Base-by-base conservation (phyloP, 805 yeast genomes). In the Saccharomyces mikatae region DNA sequence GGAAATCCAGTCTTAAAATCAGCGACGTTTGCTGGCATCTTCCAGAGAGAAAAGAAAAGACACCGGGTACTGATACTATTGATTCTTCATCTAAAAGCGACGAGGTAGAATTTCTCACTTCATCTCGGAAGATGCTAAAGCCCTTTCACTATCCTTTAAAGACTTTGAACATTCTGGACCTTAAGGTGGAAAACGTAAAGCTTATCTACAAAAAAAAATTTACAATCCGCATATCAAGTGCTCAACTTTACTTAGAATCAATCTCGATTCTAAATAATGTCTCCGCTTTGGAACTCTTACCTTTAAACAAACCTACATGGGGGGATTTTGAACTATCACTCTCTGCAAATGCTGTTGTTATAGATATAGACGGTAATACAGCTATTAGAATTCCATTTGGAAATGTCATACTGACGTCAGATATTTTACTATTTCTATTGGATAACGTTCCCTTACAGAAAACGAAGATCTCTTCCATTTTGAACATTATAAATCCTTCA, bases 401-500 rank as follows among this genome's bases (percentile, higher is more conserved):
- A 5, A 71, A 65, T 51, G 32, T 62, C 9, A 60, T 67, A 30
- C 46, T 68, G 3, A 60, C 64, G 1, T 62, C 71, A 2, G 69
- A 68, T 51, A 30, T 67, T 6, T 32, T 67, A 2, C 56, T 63
- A 24, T 60, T 56, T 51, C 55, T 61, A n/a, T 47, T 58, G 5
- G 58, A 59, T 24, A 55, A 58, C 10, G 28, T 58, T 11, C 55
- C 62, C 3, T 48, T 63, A 14, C 53, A 60, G 2, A 54, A 58
- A 26, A 59, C 65, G 1, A 61, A 56, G 26, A 28, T 64, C 11
- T 56, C 64, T 9, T 58, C 60, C 47, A 64, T 65, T 10, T 47
- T 63, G 13, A 67, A 62, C 52, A 55, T 69, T 11, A 62, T 69
- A 3, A 67, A 70, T 49, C 70, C 72, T 14, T 56, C 67, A 1